Conservation (phyloP, 179 eudicot species). For the Camellia oleifera region DNA sequence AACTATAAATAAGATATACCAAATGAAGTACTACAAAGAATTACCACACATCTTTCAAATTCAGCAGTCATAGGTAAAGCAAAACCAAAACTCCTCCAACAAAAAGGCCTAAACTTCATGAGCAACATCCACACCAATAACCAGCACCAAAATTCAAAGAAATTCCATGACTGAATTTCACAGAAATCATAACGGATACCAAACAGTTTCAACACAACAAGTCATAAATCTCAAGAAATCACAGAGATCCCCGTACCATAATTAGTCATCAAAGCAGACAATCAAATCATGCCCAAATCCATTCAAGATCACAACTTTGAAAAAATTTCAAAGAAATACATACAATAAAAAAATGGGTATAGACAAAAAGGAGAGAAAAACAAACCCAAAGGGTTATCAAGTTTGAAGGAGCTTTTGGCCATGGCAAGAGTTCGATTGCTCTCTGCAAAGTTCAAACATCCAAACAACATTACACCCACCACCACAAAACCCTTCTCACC, state of each 20-base stretch:
- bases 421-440: constrained; percentile 32
- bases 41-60: not conserved
- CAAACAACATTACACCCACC: constrained; percentile 29
- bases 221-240: not conserved
- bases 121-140: not conserved
- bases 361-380: not conserved
- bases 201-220: not conserved
- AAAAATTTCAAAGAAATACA: not conserved
- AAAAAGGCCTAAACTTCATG: not conserved
- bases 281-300: not conserved
- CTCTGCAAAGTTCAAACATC: constrained; percentile 37
- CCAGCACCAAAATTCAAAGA: not conserved
- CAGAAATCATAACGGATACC: not conserved
- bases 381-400: constrained; percentile 76
- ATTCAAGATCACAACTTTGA: not conserved
- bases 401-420: constrained; percentile 83
- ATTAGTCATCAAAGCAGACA: not conserved
- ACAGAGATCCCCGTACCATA: not conserved
- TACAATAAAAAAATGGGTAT: not conserved
- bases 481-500: not conserved
- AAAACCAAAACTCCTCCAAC: not conserved
- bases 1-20: not conserved
- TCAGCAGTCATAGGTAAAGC: not conserved
- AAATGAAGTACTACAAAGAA: not conserved
- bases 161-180: not conserved